These are phyloP conservation scores for Chaetothyriales sp. DNA, from an alignment of 2,329 filamentous ascomycete genomes.

Conservation along the genomic window DNA sequence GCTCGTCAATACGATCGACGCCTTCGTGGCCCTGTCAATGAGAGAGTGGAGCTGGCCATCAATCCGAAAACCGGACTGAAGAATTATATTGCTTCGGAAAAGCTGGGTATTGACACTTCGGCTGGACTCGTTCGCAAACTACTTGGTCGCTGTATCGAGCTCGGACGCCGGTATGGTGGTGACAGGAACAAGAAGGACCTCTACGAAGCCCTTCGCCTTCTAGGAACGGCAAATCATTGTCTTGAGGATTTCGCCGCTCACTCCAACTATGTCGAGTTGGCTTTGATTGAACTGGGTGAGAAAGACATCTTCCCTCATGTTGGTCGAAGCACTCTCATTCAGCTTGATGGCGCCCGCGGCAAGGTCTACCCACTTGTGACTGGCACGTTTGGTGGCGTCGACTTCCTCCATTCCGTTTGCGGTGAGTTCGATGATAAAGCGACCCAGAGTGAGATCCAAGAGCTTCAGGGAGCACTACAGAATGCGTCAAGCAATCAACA, in stretches of 20 bases:
- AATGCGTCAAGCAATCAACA: conserved; percentile 45
- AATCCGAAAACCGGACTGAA: conserved; percentile 68
- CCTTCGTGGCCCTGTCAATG: conserved; percentile 70
- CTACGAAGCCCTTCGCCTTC: conserved; percentile 69
- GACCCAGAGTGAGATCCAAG: conserved; percentile 78
- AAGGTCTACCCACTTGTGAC: conserved; percentile 72
- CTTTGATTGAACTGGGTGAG: conserved; percentile 75
- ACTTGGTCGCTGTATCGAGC: conserved; percentile 59
- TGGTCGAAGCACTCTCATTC: conserved; percentile 57
- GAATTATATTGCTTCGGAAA: conserved; percentile 87
- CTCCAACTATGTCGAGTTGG: conserved; percentile 84
- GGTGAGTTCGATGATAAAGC: conserved; percentile 73
- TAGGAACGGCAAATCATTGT: conserved; percentile 82
- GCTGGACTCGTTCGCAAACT: conserved; percentile 62
- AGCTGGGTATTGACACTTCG: conserved; percentile 64
- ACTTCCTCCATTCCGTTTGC: conserved; percentile 81
- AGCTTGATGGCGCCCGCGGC: conserved; percentile 51
- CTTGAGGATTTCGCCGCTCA: conserved; percentile 87
- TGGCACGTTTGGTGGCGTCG: conserved; percentile 86
- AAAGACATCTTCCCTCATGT: conserved; percentile 74
- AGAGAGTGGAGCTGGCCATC: conserved; percentile 62
- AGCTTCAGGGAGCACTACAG: conserved; percentile 70
- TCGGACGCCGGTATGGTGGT: conserved; percentile 60
- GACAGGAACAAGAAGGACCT: conserved; percentile 60
- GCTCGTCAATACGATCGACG: conserved; percentile 68